Conservation (phyloP, 1,284 basidiomycete genomes). For the Cystodermella granulosa region DNA sequence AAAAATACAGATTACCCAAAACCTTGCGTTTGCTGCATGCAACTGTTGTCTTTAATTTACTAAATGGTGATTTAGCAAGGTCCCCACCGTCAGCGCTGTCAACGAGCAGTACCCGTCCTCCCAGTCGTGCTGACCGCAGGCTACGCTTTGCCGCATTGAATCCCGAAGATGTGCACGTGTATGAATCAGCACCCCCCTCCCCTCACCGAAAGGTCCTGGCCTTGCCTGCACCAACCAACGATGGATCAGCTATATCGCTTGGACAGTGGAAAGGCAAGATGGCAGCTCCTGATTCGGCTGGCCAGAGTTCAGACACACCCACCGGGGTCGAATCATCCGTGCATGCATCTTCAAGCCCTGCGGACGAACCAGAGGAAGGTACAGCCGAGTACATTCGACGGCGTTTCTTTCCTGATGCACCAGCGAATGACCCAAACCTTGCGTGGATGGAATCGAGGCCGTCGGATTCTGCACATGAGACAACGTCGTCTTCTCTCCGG, state of each 20-base stretch:
- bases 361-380: slow-evolving; percentile 56
- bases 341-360: slow-evolving; percentile 2
- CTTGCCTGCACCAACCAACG: slow-evolving; percentile 48
- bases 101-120: slow-evolving; percentile 40
- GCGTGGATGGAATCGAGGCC: slow-evolving; percentile 63
- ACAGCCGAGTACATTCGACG: slow-evolving; percentile 78
- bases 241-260: slow-evolving; percentile 48
- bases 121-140: slow-evolving; percentile 41
- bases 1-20: too few species aligned
- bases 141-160: slow-evolving; percentile 47
- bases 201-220: slow-evolving; percentile 57
- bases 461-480: slow-evolving; percentile 19
- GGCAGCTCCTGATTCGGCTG: slow-evolving; percentile 7
- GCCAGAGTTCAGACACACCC: not conserved
- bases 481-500: slow-evolving; percentile 41
- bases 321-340: too few species aligned
- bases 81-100: slow-evolving; percentile 39
- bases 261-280: slow-evolving; percentile 44
- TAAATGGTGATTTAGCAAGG: slow-evolving; percentile 14
- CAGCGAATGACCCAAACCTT: slow-evolving; percentile 64
- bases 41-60: not conserved
- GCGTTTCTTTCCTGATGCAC: slow-evolving; percentile 76
- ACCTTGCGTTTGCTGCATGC: too few species aligned
- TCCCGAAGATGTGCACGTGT: slow-evolving; percentile 60
- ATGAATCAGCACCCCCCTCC: slow-evolving; percentile 72